phyloP scores from a whole-genome alignment of 2,329 filamentous ascomycete species.

The Diaporthe vexans region DNA sequence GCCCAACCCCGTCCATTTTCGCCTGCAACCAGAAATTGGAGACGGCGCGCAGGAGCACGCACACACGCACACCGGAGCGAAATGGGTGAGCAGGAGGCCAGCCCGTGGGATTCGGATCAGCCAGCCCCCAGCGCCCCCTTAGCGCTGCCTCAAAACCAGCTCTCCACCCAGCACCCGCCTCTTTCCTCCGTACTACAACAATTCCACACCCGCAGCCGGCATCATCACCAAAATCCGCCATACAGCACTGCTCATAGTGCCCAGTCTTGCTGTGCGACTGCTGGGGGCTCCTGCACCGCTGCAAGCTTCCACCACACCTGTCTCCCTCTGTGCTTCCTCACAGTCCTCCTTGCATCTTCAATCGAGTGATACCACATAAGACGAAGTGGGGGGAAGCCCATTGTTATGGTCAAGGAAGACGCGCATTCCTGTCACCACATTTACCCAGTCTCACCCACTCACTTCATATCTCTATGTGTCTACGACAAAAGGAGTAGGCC shows the following conservation, averaged over 20 bases:
- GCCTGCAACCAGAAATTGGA: slow-evolving; percentile 33
- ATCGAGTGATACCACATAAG: not conserved
- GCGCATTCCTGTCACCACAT: not conserved
- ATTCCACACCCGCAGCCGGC: slow-evolving; percentile 16
- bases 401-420: not conserved
- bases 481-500: not conserved
- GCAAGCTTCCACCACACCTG: slow-evolving; percentile 9
- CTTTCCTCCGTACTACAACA: slow-evolving; percentile 34
- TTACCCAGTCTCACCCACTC: not conserved
- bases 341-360: not conserved
- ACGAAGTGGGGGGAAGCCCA: not conserved
- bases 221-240: slow-evolving; percentile 6
- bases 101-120: slow-evolving; percentile 36
- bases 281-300: not conserved
- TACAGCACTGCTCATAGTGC: not conserved
- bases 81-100: slow-evolving; percentile 44
- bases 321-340: not conserved
- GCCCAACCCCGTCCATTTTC: slow-evolving; percentile 29
- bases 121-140: slow-evolving; percentile 33
- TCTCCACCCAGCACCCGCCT: slow-evolving; percentile 32
- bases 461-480: not conserved
- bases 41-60: not conserved
- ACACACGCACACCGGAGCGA: slow-evolving; percentile 38
- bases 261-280: slow-evolving; percentile 10
- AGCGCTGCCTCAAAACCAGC: slow-evolving; percentile 42